These are phyloP conservation scores for Juglanconis sp. DNA, from an alignment of 2,329 filamentous ascomycete genomes.

Conservation along the genomic window DNA sequence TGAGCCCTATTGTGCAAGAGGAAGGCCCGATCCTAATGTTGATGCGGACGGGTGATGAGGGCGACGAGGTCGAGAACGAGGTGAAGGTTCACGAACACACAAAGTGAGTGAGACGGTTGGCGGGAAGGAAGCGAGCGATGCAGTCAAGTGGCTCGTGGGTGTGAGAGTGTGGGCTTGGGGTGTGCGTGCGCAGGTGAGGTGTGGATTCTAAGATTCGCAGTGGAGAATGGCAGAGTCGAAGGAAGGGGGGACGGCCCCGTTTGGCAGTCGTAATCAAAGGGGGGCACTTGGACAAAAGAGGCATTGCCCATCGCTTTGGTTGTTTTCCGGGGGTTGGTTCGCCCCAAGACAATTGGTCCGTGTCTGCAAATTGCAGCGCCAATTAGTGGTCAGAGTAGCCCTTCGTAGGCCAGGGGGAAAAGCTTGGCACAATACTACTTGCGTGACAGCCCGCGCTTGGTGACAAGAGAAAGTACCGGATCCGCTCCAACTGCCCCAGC, in stretches of 20 bases:
- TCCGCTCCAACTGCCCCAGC: background rate
- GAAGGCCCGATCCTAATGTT: background rate
- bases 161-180: background rate
- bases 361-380: constrained; percentile 8
- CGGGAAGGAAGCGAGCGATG: background rate
- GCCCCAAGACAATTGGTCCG: background rate
- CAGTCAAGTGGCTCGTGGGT: background rate
- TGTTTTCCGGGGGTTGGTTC: background rate
- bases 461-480: background rate
- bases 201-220: constrained; percentile 12
- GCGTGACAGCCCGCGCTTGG: background rate
- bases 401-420: constrained; percentile 4
- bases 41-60: background rate
- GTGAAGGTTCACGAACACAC: background rate
- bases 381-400: background rate
- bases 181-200: background rate
- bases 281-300: background rate
- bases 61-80: background rate
- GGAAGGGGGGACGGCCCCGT: constrained; percentile 11
- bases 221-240: constrained; percentile 3
- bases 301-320: background rate
- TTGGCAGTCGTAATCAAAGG: constrained; percentile 19
- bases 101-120: background rate
- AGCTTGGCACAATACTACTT: constrained; percentile 3
- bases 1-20: background rate